Evolutionary conservation across 106 monocot species (phyloP).

Genomic region (Phalaenopsis aphrodite): DNA sequence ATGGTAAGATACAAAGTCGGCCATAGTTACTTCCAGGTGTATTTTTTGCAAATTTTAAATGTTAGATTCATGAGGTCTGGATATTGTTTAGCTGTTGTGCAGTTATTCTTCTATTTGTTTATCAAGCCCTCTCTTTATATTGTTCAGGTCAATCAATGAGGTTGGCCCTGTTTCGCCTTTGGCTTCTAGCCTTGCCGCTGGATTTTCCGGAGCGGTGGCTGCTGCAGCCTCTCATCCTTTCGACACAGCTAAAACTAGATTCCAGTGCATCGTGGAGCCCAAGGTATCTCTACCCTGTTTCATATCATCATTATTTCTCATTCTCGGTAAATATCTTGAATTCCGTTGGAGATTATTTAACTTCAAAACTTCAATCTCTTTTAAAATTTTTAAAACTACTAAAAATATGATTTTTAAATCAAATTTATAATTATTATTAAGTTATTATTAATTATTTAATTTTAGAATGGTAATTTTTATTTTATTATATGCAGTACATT

Average conservation of each 20-base stretch:
- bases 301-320: background rate
- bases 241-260: slow-evolving; percentile 82
- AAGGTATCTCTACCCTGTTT: slow-evolving; percentile 45
- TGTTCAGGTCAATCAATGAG: slow-evolving; percentile 61
- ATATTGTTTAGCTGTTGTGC: background rate
- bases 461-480: no score
- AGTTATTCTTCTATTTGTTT: background rate
- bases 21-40: background rate
- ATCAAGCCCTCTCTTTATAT: background rate
- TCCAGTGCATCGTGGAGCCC: slow-evolving; percentile 68
- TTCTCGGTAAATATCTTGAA: background rate
- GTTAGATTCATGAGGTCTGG: background rate
- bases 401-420: no score
- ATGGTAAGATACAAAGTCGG: background rate
- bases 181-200: slow-evolving; percentile 74
- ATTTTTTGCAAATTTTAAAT: background rate
- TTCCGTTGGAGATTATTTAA: no score
- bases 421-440: no score
- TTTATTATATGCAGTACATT: slow-evolving; percentile 47
- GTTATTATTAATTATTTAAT: no score
- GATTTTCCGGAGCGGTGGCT: slow-evolving; percentile 77
- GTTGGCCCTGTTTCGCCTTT: slow-evolving; percentile 68
- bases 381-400: no score
- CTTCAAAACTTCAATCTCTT: no score
- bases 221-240: slow-evolving; percentile 89